Evolutionary conservation across 2,329 filamentous ascomycete genomes (phyloP).

Genomic region (Torrubiella hemipterigena): DNA sequence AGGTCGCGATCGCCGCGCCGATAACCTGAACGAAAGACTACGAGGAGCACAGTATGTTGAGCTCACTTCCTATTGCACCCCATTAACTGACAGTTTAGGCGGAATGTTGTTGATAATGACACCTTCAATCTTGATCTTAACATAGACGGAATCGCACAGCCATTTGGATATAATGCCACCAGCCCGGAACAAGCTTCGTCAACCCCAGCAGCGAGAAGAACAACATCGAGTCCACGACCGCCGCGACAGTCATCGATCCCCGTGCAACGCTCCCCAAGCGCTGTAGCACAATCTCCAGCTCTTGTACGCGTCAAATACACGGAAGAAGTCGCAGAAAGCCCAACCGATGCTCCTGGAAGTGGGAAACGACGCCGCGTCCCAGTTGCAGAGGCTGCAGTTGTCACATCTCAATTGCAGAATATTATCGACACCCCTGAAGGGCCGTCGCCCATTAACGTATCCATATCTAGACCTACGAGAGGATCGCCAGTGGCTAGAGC

Average conservation of each 20-base stretch:
- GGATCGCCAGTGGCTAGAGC: constrained; percentile 9
- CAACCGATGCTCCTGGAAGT: constrained; percentile 41
- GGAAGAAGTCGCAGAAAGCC: constrained; percentile 41
- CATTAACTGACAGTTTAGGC: constrained; percentile 20
- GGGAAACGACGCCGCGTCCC: constrained; percentile 32
- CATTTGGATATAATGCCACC: constrained; percentile 6
- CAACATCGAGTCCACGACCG: too few relatives aligned
- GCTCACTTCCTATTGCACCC: background rate
- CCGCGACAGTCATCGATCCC: too few relatives aligned
- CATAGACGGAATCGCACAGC: constrained; percentile 27
- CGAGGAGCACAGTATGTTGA: constrained; percentile 47
- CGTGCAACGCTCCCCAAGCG: background rate
- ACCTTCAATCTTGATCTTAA: constrained; percentile 45
- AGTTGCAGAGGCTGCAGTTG: constrained; percentile 21
- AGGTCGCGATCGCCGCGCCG: constrained; percentile 40
- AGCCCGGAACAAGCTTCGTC: background rate
- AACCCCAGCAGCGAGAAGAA: too few relatives aligned
- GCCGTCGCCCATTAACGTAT: constrained; percentile 28
- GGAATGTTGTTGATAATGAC: constrained; percentile 46
- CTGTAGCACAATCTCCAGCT: background rate
- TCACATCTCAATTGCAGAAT: constrained; percentile 30
- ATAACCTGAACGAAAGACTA: constrained; percentile 52
- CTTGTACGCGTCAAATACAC: background rate
- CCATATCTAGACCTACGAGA: constrained; percentile 26
- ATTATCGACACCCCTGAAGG: constrained; percentile 19